Evolutionary conservation across 1,284 basidiomycete species (phyloP).

Genomic region (Sporisorium iseilematis-ciliati): DNA sequence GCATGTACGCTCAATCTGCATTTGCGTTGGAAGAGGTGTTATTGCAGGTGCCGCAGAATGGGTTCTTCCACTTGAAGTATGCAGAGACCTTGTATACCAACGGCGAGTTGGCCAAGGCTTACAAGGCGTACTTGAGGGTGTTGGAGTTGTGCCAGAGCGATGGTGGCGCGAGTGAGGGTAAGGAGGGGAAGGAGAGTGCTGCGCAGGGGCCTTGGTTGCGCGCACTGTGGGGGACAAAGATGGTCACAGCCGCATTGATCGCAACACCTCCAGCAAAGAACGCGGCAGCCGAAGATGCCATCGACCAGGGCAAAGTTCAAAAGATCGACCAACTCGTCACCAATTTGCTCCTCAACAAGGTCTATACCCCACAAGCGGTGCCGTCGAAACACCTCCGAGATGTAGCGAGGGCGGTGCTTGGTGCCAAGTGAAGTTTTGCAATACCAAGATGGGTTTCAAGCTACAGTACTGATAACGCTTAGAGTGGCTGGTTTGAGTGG

Average conservation of each 20-base stretch:
- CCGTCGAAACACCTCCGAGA: constrained; percentile 20
- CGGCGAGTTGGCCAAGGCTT: constrained; percentile 73
- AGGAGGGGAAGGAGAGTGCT: neutral
- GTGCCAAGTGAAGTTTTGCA: neutral
- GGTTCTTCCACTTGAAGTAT: constrained; percentile 82
- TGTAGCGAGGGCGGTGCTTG: constrained; percentile 17
- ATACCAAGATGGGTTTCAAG: too few relatives aligned
- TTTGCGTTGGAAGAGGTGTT: constrained; percentile 84
- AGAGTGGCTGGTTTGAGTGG: too few relatives aligned
- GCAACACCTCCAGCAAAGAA: constrained; percentile 11
- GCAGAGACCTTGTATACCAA: constrained; percentile 88
- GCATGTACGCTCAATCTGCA: constrained; percentile 79
- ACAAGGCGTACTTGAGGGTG: constrained; percentile 64
- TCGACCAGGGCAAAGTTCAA: constrained; percentile 36
- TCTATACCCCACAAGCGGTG: constrained; percentile 49
- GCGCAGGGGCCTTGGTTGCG: constrained; percentile 60
- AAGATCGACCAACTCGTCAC: constrained; percentile 58
- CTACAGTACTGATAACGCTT: neutral
- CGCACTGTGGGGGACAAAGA: constrained; percentile 66
- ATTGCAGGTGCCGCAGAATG: constrained; percentile 85
- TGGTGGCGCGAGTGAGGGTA: constrained; percentile 4
- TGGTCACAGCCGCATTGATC: constrained; percentile 49
- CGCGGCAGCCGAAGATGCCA: constrained; percentile 21
- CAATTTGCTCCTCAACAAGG: constrained; percentile 51
- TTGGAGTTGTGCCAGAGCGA: constrained; percentile 61